Evolutionary conservation across 1,284 basidiomycete species (phyloP).

Genomic region (Moesziomyces parantarcticus): DNA sequence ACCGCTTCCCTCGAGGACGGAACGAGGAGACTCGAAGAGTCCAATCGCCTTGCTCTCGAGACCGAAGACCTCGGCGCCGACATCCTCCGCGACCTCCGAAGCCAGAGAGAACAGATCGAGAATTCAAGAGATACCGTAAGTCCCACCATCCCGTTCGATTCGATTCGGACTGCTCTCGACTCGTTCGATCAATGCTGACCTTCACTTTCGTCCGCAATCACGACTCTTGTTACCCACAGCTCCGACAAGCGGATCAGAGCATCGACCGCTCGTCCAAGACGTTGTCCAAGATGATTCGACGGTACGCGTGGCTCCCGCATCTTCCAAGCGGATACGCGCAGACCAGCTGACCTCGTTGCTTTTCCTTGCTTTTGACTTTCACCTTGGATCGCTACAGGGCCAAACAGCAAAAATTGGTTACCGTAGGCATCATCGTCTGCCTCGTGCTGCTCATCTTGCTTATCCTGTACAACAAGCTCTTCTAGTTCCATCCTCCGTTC

Average conservation of each 20-base stretch:
- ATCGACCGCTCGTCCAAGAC: conserved; percentile 74
- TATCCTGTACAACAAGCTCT: conserved; percentile 66
- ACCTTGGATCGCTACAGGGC: conserved; percentile 47
- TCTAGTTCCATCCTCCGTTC: conserved; percentile 2
- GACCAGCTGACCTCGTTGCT: conserved; percentile 2
- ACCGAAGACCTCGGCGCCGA: conserved; percentile 95
- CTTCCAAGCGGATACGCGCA: not conserved
- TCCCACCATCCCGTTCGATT: conserved; percentile 20
- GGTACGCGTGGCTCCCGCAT: conserved; percentile 68
- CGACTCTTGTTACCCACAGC: conserved; percentile 67
- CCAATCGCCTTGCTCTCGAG: conserved; percentile 91
- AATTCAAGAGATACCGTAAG: conserved; percentile 87
- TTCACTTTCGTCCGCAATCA: not conserved
- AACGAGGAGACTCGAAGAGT: conserved; percentile 81
- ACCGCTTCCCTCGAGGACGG: conserved; percentile 69
- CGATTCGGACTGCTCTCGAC: too few relatives aligned
- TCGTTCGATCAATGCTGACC: not conserved
- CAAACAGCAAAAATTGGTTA: conserved; percentile 66
- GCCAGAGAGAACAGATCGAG: conserved; percentile 94
- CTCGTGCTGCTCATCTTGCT: conserved; percentile 66
- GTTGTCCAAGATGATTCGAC: conserved; percentile 74
- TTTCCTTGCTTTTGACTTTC: not conserved
- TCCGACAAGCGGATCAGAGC: conserved; percentile 72
- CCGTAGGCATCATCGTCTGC: conserved; percentile 61
- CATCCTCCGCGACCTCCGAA: conserved; percentile 84